Conservation (phyloP, 768 basidiomycete species). For the Xanthoconium stramineum region DNA sequence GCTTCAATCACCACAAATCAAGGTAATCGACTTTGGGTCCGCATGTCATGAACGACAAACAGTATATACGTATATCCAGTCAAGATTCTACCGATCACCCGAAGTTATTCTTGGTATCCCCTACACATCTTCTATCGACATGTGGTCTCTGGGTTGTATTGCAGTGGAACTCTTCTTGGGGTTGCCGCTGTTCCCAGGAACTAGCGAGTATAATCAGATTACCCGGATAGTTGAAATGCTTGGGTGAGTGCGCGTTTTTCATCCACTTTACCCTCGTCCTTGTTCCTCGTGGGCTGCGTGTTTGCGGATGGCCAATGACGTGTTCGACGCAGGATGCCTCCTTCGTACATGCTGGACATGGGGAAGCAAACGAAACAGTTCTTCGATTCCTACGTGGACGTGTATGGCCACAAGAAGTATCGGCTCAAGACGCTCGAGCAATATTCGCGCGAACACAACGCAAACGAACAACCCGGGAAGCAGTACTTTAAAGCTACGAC, state of each 20-base stretch:
- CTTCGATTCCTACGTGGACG: conserved; percentile 78
- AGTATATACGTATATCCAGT: conserved; percentile 99
- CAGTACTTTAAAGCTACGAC: conserved; percentile 97
- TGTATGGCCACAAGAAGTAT: conserved; percentile 78
- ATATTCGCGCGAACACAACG: conserved; percentile 92
- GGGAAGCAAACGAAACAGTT: conserved; percentile 96
- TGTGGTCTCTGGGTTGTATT: conserved; percentile 99
- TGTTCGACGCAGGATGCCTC: conserved; percentile 64
- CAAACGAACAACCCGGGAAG: conserved; percentile 96
- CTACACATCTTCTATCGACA: conserved; percentile 94
- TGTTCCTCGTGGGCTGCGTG: neutral
- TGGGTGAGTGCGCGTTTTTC: conserved; percentile 57
- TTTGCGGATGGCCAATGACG: neutral
- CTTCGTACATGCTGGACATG: conserved; percentile 88
- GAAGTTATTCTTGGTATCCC: conserved; percentile 94
- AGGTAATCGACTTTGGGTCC: conserved; percentile 98
- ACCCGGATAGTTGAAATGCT: conserved; percentile 98
- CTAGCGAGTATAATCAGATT: conserved; percentile 98
- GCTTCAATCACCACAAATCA: conserved; percentile 95
- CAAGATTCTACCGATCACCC: conserved; percentile 96
- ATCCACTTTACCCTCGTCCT: neutral
- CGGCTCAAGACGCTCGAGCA: conserved; percentile 90
- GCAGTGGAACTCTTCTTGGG: conserved; percentile 98
- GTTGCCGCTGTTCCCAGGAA: conserved; percentile 94
- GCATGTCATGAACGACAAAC: conserved; percentile 99